phyloP scores from a whole-genome alignment of 2,329 filamentous ascomycete genomes.

The Dactylella cylindrospora region DNA sequence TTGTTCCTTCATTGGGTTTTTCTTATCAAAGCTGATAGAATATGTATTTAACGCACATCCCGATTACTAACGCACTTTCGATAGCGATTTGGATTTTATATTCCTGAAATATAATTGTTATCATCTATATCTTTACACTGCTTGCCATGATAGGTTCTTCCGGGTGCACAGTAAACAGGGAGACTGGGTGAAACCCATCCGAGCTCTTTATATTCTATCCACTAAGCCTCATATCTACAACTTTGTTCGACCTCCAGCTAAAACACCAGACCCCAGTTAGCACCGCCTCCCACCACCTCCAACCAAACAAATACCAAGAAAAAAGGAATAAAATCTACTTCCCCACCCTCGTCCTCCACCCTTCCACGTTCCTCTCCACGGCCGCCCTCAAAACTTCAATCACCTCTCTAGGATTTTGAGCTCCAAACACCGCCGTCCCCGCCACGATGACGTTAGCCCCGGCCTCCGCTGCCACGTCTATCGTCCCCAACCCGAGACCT shows the following conservation, averaged over 20 bases:
- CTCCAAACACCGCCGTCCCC: slow-evolving; percentile 92
- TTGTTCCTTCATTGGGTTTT: background rate
- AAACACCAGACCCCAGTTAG: too few species aligned
- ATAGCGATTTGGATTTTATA: background rate
- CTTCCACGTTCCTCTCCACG: slow-evolving; percentile 62
- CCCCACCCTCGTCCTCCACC: slow-evolving; percentile 14
- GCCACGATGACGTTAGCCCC: slow-evolving; percentile 98
- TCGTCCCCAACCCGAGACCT: slow-evolving; percentile 81
- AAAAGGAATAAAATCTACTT: background rate
- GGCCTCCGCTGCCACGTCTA: slow-evolving; percentile 90
- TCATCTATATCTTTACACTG: too few species aligned
- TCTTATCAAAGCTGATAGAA: slow-evolving; percentile 5
- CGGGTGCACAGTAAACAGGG: too few species aligned
- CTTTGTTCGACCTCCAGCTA: too few species aligned
- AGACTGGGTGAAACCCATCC: too few species aligned
- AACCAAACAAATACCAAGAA: background rate
- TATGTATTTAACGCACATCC: slow-evolving; percentile 7
- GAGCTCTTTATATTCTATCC: too few species aligned
- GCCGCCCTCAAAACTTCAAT: slow-evolving; percentile 77
- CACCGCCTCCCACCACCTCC: too few species aligned
- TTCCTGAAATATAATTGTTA: too few species aligned
- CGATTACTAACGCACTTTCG: background rate
- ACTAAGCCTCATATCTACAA: too few species aligned
- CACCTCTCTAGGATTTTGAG: slow-evolving; percentile 81
- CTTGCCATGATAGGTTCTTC: too few species aligned